Conservation (phyloP, 768 basidiomycete genomes). For the Leucosporidium creatinivorum region DNA sequence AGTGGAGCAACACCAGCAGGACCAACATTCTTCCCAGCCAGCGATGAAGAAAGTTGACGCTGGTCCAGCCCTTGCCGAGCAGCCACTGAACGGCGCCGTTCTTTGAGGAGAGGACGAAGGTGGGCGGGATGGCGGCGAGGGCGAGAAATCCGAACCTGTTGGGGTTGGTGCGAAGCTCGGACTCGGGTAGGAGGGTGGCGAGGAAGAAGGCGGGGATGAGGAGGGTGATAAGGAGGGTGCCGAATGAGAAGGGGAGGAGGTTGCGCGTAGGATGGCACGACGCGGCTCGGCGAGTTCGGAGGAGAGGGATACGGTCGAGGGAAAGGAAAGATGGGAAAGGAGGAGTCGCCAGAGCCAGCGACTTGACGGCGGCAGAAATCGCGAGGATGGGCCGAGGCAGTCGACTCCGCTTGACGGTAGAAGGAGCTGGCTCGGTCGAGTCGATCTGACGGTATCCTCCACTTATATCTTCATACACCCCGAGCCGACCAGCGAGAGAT, state of each 20-base stretch:
- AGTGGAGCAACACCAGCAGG: conserved; percentile 47
- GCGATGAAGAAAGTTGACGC: conserved; percentile 57
- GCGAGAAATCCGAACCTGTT: conserved; percentile 52
- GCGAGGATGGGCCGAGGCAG: neutral
- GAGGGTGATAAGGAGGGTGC: conserved; percentile 46
- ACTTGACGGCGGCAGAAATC: conserved; percentile 1
- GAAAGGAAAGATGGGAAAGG: conserved; percentile 17
- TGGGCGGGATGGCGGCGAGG: conserved; percentile 54
- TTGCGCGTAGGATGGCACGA: conserved; percentile 42
- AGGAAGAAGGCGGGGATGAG: conserved; percentile 21
- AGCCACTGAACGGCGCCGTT: conserved; percentile 46
- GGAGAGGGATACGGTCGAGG: neutral
- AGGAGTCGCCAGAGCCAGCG: conserved; percentile 5
- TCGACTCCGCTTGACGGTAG: neutral
- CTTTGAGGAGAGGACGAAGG: conserved; percentile 56
- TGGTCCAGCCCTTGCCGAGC: conserved; percentile 48
- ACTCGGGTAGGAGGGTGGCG: conserved; percentile 50
- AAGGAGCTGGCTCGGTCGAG: neutral
- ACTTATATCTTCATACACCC: conserved; percentile 50
- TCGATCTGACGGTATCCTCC: conserved; percentile 42
- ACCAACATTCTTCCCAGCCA: conserved; percentile 55
- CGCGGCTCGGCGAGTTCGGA: conserved; percentile 40
- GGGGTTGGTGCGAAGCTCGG: conserved; percentile 58
- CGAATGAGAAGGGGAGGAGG: conserved; percentile 51
- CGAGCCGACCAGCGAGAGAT: conserved; percentile 47